Evolutionary conservation across 1,139 yeast species (phyloP).

Genomic region (Blastobotrys indianensis): DNA sequence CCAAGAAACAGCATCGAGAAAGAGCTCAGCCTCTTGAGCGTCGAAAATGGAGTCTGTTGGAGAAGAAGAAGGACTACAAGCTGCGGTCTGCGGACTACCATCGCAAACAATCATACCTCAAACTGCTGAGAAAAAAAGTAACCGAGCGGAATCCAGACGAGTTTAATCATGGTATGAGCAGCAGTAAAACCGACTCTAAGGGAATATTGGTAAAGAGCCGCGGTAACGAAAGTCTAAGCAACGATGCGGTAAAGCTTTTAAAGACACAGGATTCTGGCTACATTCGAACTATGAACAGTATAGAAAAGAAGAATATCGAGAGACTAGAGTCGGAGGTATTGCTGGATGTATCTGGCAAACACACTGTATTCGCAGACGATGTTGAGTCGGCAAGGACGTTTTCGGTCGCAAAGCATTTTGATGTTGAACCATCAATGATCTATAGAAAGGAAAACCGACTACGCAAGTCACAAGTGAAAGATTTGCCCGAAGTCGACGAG

Average conservation of each 20-base stretch:
- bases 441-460: conserved; percentile 68
- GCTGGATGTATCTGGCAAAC: conserved; percentile 50
- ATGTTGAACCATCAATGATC: conserved; percentile 62
- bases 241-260: conserved; percentile 72
- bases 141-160: conserved; percentile 86
- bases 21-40: conserved; percentile 79
- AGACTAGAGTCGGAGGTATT: conserved; percentile 51
- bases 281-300: conserved; percentile 65
- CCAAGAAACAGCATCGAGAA: conserved; percentile 93
- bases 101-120: conserved; percentile 77
- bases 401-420: conserved; percentile 57
- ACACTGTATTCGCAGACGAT: conserved; percentile 78
- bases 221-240: conserved; percentile 53
- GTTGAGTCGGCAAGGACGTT: conserved; percentile 51
- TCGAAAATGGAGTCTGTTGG: conserved; percentile 72
- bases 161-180: conserved; percentile 88
- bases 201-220: conserved; percentile 68
- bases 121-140: conserved; percentile 68
- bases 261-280: conserved; percentile 90
- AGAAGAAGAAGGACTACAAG: conserved; percentile 91
- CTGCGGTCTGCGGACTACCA: conserved; percentile 87
- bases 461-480: conserved; percentile 49
- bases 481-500: conserved; percentile 6
- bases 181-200: conserved; percentile 53
- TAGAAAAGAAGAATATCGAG: conserved; percentile 61